phyloP scores from a whole-genome alignment of 2,329 filamentous ascomycete species.

The Pseudogymnoascus sp. region DNA sequence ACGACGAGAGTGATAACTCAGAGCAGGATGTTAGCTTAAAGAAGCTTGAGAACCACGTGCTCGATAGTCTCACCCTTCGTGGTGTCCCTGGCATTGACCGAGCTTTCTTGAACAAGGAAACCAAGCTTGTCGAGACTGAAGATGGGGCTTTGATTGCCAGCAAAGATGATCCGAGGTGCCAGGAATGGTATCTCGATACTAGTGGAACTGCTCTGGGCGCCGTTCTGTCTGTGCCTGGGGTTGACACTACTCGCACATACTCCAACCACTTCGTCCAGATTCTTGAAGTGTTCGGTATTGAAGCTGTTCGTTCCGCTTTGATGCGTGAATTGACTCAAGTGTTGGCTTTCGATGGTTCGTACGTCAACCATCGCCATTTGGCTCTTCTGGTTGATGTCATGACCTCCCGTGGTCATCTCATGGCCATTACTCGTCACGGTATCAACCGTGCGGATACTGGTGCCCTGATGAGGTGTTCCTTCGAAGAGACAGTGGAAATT shows the following conservation, averaged over 20 bases:
- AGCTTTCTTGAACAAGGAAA: slow-evolving; percentile 85
- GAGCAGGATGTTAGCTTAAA: slow-evolving; percentile 92
- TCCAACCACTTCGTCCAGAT: slow-evolving; percentile 96
- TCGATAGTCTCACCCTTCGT: slow-evolving; percentile 84
- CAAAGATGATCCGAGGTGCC: slow-evolving; percentile 67
- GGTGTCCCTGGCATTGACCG: slow-evolving; percentile 83
- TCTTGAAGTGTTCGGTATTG: slow-evolving; percentile 91
- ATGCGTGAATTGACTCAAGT: slow-evolving; percentile 86
- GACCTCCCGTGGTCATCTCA: slow-evolving; percentile 89
- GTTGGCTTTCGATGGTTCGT: slow-evolving; percentile 95
- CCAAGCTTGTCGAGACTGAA: slow-evolving; percentile 54
- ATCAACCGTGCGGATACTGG: slow-evolving; percentile 98
- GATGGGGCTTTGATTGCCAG: slow-evolving; percentile 67
- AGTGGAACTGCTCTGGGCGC: slow-evolving; percentile 79
- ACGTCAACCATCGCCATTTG: slow-evolving; percentile 98
- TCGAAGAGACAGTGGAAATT: slow-evolving; percentile 98
- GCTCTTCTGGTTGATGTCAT: slow-evolving; percentile 94
- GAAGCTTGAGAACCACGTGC: slow-evolving; percentile 80
- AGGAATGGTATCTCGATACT: slow-evolving; percentile 94
- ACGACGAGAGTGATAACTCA: slow-evolving; percentile 57
- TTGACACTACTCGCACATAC: slow-evolving; percentile 77
- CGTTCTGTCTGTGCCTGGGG: slow-evolving; percentile 78
- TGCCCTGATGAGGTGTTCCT: slow-evolving; percentile 97
- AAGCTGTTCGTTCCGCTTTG: slow-evolving; percentile 80
- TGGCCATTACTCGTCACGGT: slow-evolving; percentile 94